Evolutionary conservation across 306 rosid species (phyloP), one percentile per base, ranked within the genome.

Genomic region (Mimosa bimucronata): DNA sequence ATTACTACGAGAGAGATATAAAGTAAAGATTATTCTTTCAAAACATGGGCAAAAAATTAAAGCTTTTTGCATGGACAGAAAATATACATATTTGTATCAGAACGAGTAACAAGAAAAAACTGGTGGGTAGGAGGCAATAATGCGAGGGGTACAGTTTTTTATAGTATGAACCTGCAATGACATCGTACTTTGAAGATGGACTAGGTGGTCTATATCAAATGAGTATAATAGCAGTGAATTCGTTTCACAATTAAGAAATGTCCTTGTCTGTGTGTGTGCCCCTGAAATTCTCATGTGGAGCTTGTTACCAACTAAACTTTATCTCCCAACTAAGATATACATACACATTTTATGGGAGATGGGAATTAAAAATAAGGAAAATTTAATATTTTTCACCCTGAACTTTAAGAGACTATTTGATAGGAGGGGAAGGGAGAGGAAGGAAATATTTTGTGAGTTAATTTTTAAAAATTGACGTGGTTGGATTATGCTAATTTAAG

Each of bases 201-300:
- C 30, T 23, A 70, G 72, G 50, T 73, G 55, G 60, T 40, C 46
- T 65, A 66, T 16, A 61, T 46, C 53, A n/a, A 48, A 44, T 34
- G 14, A 52, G 25, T 52, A 19, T 7, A 19, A 1, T 52, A 19
- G 66, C 50, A 26, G 57, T 18, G 78, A 74, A 28, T 80, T 52
- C 38, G 41, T 52, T 62, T 80, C 73, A 46, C 75, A 37, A 48
- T 46, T 61, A 80, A 29, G 38, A 37, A n/a, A 50, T 31, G 25
- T 12, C 41, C 34, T 44, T 23, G 50, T 23, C 7, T 40, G 4
- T 40, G 28, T 1, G 29, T 37, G 57, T 29, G 44, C 25, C 40
- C 34, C 66, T 57, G 61, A 8, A 79, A 55, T 69, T 79, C 21
- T 57, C 16, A 30, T 55, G 58, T 52, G 60, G 25, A n/a, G 60